phyloP scores from a whole-genome alignment of 495 filamentous ascomycete genomes.

The Stereocaulon alpinum region DNA sequence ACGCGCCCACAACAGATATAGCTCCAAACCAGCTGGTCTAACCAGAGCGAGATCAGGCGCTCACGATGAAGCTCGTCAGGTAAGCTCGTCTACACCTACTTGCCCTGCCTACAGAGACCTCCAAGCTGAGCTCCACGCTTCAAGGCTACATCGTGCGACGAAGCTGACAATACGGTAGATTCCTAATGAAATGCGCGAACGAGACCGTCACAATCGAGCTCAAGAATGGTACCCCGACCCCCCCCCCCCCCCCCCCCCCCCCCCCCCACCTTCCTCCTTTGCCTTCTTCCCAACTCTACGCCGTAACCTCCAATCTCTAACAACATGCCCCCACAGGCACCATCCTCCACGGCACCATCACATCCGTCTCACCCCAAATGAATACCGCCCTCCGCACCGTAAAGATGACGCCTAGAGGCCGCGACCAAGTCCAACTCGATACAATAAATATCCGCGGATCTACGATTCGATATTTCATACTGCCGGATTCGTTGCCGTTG shows the following conservation, averaged over 20 bases:
- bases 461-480: slow-evolving; percentile 86
- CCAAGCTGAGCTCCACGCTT: slow-evolving; percentile 26
- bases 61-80: slow-evolving; percentile 96
- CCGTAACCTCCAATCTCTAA: slow-evolving; percentile 4
- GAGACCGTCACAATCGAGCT: slow-evolving; percentile 96
- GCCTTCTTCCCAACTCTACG: neutral
- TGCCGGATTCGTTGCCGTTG: slow-evolving; percentile 86
- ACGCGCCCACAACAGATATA: too few species aligned
- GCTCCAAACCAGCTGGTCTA: neutral
- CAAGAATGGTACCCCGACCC: slow-evolving; percentile 69
- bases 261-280: slow-evolving; percentile 3
- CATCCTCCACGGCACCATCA: slow-evolving; percentile 90
- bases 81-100: slow-evolving; percentile 37
- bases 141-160: slow-evolving; percentile 21
- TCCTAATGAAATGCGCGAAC: slow-evolving; percentile 97
- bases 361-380: slow-evolving; percentile 91
- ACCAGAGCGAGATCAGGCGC: neutral
- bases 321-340: slow-evolving; percentile 50
- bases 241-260: slow-evolving; percentile 14
- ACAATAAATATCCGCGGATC: slow-evolving; percentile 94
- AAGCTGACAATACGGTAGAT: slow-evolving; percentile 43
- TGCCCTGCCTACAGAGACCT: slow-evolving; percentile 23
- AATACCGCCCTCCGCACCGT: slow-evolving; percentile 88
- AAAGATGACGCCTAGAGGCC: slow-evolving; percentile 83
- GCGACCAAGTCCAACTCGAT: slow-evolving; percentile 77